These are phyloP conservation scores for Metschnikowia aberdeeniae DNA, from an alignment of 805 yeast species.

Conservation along the genomic window DNA sequence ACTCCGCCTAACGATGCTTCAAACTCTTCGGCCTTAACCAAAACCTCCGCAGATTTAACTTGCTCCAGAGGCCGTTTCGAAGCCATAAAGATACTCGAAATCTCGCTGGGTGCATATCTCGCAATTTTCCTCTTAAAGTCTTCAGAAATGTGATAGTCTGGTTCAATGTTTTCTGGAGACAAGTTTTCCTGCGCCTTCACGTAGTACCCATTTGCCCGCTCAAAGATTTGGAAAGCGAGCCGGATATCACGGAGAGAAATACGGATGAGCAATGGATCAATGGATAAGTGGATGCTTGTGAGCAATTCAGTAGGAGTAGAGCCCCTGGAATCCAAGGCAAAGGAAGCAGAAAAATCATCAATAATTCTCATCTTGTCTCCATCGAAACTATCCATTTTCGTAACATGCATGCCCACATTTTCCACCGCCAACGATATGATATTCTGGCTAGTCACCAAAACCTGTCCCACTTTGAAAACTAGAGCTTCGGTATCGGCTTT, in stretches of 20 bases:
- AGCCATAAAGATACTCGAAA: slow-evolving; percentile 36
- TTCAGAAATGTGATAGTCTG: slow-evolving; percentile 47
- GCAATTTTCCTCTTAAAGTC: slow-evolving; percentile 59
- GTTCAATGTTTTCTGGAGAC: slow-evolving; percentile 17
- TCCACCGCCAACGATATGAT: slow-evolving; percentile 63
- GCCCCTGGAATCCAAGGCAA: slow-evolving; percentile 67
- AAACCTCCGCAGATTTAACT: slow-evolving; percentile 21
- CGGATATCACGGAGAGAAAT: slow-evolving; percentile 84
- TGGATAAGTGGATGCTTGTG: slow-evolving; percentile 61
- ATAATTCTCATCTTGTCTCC: slow-evolving; percentile 64
- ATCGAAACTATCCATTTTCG: slow-evolving; percentile 67
- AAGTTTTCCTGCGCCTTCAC: slow-evolving; percentile 16
- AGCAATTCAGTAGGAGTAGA: slow-evolving; percentile 55
- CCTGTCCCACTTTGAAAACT: slow-evolving; percentile 82
- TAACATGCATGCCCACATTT: slow-evolving; percentile 82
- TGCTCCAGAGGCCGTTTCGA: slow-evolving; percentile 30
- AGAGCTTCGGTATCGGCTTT: slow-evolving; percentile 73
- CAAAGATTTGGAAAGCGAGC: slow-evolving; percentile 69
- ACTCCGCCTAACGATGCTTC: slow-evolving; percentile 67
- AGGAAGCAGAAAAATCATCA: slow-evolving; percentile 82
- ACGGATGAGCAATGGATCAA: slow-evolving; percentile 78
- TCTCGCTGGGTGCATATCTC: slow-evolving; percentile 65
- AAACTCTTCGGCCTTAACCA: slow-evolving; percentile 66
- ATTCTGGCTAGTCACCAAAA: slow-evolving; percentile 64
- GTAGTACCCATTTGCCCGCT: slow-evolving; percentile 61